Evolutionary conservation across 192 early-diverging fungal species (phyloP).

Genomic region (Umbelopsis vinacea): DNA sequence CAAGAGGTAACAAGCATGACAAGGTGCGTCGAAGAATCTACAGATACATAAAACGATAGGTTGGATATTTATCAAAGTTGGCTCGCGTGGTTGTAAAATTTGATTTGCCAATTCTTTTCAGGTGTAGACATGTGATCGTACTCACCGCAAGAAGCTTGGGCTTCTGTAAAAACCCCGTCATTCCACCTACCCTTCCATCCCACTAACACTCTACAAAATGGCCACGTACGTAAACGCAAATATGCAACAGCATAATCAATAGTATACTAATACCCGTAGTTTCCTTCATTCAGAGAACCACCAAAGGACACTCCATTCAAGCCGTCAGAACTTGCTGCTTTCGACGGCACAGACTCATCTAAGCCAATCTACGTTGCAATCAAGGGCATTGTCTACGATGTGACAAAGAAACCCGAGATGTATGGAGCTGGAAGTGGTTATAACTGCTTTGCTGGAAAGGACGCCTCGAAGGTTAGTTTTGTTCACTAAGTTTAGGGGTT

Average conservation of each 20-base stretch:
- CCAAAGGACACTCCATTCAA: constrained; percentile 52
- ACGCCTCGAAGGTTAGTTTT: constrained; percentile 67
- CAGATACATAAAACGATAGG: too few species aligned
- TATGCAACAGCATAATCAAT: not conserved
- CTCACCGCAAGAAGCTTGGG: not conserved
- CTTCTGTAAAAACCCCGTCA: not conserved
- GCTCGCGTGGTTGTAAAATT: too few species aligned
- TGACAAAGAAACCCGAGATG: constrained; percentile 61
- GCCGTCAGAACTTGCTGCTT: constrained; percentile 60
- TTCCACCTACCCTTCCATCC: not conserved
- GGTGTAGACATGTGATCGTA: constrained; percentile 5
- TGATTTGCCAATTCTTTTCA: not conserved
- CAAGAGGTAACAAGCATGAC: too few species aligned
- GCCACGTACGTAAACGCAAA: not conserved
- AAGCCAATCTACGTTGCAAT: constrained; percentile 81
- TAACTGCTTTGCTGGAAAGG: constrained; percentile 80
- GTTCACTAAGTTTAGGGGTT: not conserved
- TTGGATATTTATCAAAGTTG: too few species aligned
- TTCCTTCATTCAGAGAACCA: constrained; percentile 30
- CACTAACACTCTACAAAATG: not conserved
- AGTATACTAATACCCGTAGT: not conserved
- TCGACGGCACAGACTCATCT: constrained; percentile 61
- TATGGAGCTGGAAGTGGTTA: constrained; percentile 75
- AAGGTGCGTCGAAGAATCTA: too few species aligned
- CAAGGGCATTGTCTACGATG: constrained; percentile 84